A percentile compares a stretch with the other conserved stretches of the same genome.
These are phyloP conservation scores for Coemansia sp. DNA, from an alignment of 192 early-diverging fungal genomes.

Conservation along the genomic window DNA sequence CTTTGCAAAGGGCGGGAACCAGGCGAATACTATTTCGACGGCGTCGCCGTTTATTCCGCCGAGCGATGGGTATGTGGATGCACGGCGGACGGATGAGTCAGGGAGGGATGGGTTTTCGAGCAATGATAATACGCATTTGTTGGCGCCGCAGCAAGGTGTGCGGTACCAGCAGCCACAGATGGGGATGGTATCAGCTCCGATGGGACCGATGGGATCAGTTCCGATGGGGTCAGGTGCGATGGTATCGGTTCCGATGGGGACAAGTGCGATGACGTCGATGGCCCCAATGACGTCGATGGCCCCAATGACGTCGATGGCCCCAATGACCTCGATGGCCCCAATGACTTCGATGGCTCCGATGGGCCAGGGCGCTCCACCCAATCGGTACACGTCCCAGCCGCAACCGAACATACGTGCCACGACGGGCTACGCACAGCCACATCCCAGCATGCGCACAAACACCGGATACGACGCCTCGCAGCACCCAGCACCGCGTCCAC, in stretches of 20 bases:
- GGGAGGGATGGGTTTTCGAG: background rate
- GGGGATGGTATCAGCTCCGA: no score
- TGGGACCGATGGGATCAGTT: no score
- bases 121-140: conserved; percentile 16
- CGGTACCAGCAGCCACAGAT: background rate
- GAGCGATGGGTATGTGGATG: conserved; percentile 30
- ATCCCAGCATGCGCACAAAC: background rate
- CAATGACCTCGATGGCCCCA: background rate
- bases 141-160: conserved; percentile 13
- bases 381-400: conserved; percentile 3
- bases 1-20: conserved; percentile 20
- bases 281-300: background rate
- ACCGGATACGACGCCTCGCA: background rate
- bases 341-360: background rate
- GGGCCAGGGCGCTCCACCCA: background rate
- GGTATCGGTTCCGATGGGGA: no score
- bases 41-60: conserved; percentile 31
- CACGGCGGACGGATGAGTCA: conserved; percentile 2
- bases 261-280: background rate
- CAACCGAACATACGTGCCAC: background rate
- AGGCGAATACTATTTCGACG: conserved; percentile 11
- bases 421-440: conserved; percentile 4
- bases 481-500: background rate
- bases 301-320: background rate
- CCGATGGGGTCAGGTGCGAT: no score